Evolutionary conservation across 2,329 filamentous ascomycete species (phyloP), one percentile per base, ranked within the genome.

Genomic region (Penicillium polonicum): DNA sequence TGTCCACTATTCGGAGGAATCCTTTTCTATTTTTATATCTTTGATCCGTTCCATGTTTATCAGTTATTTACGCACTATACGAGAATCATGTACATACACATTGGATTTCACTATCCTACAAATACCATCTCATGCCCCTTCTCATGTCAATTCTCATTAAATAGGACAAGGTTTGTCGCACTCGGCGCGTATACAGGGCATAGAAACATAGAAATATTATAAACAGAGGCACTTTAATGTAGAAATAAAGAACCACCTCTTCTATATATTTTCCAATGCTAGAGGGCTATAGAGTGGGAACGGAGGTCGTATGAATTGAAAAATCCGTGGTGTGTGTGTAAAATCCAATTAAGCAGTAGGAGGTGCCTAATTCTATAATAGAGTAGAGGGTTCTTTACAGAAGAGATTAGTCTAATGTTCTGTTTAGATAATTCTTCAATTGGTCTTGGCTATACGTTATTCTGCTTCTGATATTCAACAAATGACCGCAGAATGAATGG

Each of bases 71-170:
- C 29, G 9, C 41, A 5, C 38, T 61, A 48, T 48, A 36, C 35
- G 57, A 62, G 51, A 46, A 46, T 52, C 48, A 60, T 66, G 62
- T 66, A 65, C 48, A 65, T 65, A 65, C 31, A 51, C 5, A 38
- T 48, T 9, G 15, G 31, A 36, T 36, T 25, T 25, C 7, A 36
- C 15, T 6, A 36, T 25, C 15, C 19, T 31, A 17, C 13, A 23
- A 35, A 36, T 48, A 4, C 3, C 31, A 25, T 36, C 31, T 12
- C n/a, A 45, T 45, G 9, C 10, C 23, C 13, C n/a, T 19, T 45
- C n/a, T 29, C n/a, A 45, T 31, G 9, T 10, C 9, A 29, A 29
- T 10, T 29, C 10, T 10, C 27, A 10, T 29, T 4, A 29, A 10
- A 29, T 29, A 29, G 9, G 10, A 29, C 23, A 29, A 29, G 8